phyloP scores from a whole-genome alignment of 257 asterid genomes.

The Nicotiana sylvestris region DNA sequence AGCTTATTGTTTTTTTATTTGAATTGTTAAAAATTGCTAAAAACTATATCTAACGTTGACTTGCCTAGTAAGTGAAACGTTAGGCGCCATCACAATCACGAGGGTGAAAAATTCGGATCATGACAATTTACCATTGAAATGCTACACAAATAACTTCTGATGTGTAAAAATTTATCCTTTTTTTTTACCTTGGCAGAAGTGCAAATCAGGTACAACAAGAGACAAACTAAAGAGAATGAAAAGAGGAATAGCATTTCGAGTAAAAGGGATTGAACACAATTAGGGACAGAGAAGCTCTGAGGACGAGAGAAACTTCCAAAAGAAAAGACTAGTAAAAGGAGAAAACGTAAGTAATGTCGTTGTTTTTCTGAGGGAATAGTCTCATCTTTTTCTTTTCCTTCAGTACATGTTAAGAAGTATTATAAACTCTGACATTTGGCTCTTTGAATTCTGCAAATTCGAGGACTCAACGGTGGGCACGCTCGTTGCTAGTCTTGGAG shows the following conservation, averaged over 20 bases:
- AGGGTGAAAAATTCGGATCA: no score
- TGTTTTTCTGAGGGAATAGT: neutral
- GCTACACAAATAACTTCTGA: neutral
- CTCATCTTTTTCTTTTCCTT: neutral
- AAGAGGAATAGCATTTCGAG: neutral
- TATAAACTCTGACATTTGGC: constrained; percentile 20
- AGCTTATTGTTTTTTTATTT: no score
- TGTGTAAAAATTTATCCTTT: neutral
- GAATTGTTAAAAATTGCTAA: no score
- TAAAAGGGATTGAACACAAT: neutral
- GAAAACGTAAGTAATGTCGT: constrained; percentile 18
- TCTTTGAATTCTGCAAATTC: constrained; percentile 6
- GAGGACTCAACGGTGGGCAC: constrained; percentile 26
- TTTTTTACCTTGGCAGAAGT: no score
- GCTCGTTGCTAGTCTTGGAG: constrained; percentile 12
- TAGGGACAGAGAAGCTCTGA: no score
- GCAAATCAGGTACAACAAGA: neutral
- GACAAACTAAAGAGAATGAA: neutral
- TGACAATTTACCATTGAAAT: no score
- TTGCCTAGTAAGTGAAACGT: no score
- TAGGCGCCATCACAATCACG: no score
- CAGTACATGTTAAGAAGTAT: neutral
- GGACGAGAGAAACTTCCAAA: constrained; percentile 29
- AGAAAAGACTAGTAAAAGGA: constrained; percentile 21
- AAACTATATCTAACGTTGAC: no score